Base-by-base conservation (phyloP, 495 filamentous ascomycete species). In the Penicillium egyptiacum region DNA sequence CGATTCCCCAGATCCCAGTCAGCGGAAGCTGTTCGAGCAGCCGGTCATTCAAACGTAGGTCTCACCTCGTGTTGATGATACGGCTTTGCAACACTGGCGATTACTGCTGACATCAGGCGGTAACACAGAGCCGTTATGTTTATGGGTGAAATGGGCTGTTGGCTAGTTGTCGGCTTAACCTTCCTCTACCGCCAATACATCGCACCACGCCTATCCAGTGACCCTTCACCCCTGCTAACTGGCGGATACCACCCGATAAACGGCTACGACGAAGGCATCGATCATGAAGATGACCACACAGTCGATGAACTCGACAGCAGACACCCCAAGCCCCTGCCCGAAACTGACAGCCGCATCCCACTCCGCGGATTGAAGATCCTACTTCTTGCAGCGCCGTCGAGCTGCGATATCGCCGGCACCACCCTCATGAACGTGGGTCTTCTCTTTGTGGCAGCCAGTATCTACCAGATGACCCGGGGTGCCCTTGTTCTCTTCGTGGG, bases 401-500 rank as follows among this genome's bases (percentile, higher is more conserved):
- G 88, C 73, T 96, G 92, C 72, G 94, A 98, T 67, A 96, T 98
- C 58, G 81, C 88, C 5, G 94, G 90, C 22, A 98, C 94, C 4
- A 98, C 94, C 19, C 85, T 98, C 23, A 96, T 98, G 89, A 98
- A 98, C 70, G 88, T 91, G 5, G 94, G 94, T 12, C 76, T 98
- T 56, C 81, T 97, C 45, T 95, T 97, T 64, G 91, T 97, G 10
- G 94, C 89, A 2, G 91, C 94, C 0, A 91, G 87, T 58, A 96
- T 98, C 63, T 98, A 97, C 77, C 94, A 98, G 70, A 98, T 98
- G 94, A 98, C 93, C 9, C 82, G 94, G 26, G 94, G 94, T 16
- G 93, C 94, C 0, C 78, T 98, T 25, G 92, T 98, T 16, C 79
- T 98, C 5, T 98, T 98, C 56, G 94, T 98, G 11, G 94, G 94